Percentiles rank a stretch among this genome's conserved stretches.
Conservation (phyloP, 768 basidiomycete genomes). For the Tricholoma saponaceum region DNA sequence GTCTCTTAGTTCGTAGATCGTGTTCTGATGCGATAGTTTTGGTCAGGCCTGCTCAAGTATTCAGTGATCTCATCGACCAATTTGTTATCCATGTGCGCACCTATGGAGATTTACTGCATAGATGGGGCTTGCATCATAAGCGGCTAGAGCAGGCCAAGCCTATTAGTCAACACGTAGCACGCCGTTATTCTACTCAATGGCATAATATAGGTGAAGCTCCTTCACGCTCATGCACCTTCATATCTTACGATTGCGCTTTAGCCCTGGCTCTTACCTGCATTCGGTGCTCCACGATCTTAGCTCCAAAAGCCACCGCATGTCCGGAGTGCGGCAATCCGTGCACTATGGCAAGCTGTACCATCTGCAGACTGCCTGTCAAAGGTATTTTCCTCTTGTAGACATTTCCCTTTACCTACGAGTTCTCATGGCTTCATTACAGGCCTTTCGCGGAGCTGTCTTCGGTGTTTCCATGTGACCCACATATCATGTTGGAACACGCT, state of each 20-base stretch:
- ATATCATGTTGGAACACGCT: conserved; percentile 57
- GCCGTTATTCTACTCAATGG: conserved; percentile 14
- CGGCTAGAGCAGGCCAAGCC: conserved; percentile 71
- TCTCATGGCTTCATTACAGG: conserved; percentile 33
- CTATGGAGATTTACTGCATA: conserved; percentile 72
- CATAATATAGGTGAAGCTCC: conserved; percentile 33
- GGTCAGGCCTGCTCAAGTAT: conserved; percentile 21
- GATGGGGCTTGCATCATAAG: conserved; percentile 70
- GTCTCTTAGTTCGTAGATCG: neutral
- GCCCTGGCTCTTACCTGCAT: conserved; percentile 47
- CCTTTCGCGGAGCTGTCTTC: conserved; percentile 55
- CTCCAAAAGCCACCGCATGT: conserved; percentile 35
- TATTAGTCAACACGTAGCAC: conserved; percentile 31
- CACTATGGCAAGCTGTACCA: conserved; percentile 53
- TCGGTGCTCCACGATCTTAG: conserved; percentile 33
- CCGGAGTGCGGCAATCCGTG: conserved; percentile 37
- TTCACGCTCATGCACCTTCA: neutral
- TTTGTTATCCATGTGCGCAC: conserved; percentile 53
- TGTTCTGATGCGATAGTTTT: conserved; percentile 6
- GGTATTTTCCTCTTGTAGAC: conserved; percentile 32
- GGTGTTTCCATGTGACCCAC: conserved; percentile 63
- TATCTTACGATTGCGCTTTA: conserved; percentile 15
- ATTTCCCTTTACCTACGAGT: neutral
- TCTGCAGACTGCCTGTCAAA: conserved; percentile 75
- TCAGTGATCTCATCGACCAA: conserved; percentile 39